A percentile compares a stretch with the other conserved stretches of the same genome.
Evolutionary conservation across 495 filamentous ascomycete genomes (phyloP).

Genomic region (Choiromyces venosus): DNA sequence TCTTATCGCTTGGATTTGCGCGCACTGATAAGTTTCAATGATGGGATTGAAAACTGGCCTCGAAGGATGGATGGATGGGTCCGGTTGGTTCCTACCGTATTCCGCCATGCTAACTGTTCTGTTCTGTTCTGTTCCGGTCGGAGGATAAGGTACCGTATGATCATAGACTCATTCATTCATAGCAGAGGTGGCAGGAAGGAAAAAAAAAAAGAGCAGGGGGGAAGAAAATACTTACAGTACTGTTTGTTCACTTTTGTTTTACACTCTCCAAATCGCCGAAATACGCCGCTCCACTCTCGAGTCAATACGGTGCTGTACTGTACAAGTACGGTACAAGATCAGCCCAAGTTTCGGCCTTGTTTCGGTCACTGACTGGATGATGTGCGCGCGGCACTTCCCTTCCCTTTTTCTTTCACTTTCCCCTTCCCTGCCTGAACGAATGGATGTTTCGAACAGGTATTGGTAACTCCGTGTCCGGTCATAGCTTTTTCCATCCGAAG

Average conservation of each 20-base stretch:
- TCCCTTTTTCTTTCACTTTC: background rate
- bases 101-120: background rate
- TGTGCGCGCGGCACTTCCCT: background rate
- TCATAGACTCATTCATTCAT: no score
- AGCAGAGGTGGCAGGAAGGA: background rate
- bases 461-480: background rate
- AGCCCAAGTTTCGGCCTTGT: background rate
- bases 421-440: background rate
- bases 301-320: background rate
- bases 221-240: background rate
- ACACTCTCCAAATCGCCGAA: background rate
- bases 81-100: background rate
- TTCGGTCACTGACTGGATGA: background rate
- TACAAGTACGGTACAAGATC: background rate
- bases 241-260: background rate
- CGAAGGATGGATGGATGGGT: background rate
- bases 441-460: background rate
- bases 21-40: background rate
- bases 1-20: background rate
- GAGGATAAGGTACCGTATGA: background rate
- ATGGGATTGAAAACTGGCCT: background rate
- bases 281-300: no score
- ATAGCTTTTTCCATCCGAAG: background rate
- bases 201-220: background rate
- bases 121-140: background rate